Conservation (phyloP, 106 monocot species). For the Phalaenopsis equestris region DNA sequence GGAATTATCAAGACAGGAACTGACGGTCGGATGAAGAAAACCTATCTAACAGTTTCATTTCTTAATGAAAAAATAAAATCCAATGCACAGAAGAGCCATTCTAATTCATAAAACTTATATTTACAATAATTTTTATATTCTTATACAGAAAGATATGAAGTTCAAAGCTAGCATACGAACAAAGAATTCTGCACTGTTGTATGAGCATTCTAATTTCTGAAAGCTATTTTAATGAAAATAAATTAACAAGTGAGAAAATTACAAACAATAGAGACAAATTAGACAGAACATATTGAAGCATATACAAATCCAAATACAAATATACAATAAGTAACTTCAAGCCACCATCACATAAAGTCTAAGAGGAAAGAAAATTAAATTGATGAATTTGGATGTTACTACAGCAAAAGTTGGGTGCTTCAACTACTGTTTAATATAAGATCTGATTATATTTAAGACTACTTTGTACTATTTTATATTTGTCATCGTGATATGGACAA, state of each 20-base stretch:
- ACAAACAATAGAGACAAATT: neutral
- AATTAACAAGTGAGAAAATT: neutral
- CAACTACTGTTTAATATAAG: neutral
- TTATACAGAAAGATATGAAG: neutral
- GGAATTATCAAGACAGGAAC: too few relatives aligned
- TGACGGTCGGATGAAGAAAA: too few relatives aligned
- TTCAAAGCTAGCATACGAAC: neutral
- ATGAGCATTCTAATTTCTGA: neutral
- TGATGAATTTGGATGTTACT: neutral
- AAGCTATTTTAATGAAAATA: neutral
- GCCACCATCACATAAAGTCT: neutral
- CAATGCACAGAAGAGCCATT: too few relatives aligned
- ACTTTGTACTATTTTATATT: neutral
- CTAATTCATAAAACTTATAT: too few relatives aligned
- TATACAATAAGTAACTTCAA: neutral
- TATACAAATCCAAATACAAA: neutral
- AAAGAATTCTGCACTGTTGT: neutral
- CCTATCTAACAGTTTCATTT: too few relatives aligned
- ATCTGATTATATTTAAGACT: neutral
- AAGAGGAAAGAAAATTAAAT: neutral
- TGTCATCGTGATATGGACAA: neutral
- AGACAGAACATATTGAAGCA: neutral
- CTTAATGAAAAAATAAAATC: too few relatives aligned
- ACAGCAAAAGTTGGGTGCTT: neutral
- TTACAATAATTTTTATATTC: neutral